Conservation (phyloP, 176 grass and related monocot species). For the Phyllostachys edulis region DNA sequence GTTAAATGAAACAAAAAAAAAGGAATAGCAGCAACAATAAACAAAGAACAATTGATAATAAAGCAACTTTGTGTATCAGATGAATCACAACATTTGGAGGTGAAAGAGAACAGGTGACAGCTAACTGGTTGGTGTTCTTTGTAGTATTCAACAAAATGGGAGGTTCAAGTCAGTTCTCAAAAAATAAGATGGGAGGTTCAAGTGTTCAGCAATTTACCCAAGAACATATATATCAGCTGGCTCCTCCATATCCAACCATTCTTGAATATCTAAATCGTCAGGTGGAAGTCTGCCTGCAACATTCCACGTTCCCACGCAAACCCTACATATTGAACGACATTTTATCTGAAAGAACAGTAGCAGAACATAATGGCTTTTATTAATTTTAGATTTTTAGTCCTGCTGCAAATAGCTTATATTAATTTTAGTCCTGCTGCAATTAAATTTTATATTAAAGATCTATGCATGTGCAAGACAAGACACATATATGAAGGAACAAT, state of each 20-base stretch:
- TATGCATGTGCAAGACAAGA: neutral
- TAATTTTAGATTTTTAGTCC: neutral
- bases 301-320: conserved; percentile 92
- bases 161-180: neutral
- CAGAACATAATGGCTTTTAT: neutral
- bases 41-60: conserved; percentile 9
- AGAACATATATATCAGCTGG: conserved; percentile 95
- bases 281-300: conserved; percentile 72
- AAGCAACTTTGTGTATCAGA: neutral
- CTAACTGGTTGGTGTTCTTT: neutral
- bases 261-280: conserved; percentile 64
- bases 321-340: conserved; percentile 45
- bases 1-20: conserved; percentile 18
- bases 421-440: neutral
- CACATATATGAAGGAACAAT: conserved; percentile 13
- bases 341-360: neutral
- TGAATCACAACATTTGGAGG: neutral
- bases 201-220: conserved; percentile 51
- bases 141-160: conserved; percentile 17
- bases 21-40: neutral
- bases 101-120: neutral
- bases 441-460: neutral
- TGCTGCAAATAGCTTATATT: neutral
- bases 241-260: conserved; percentile 89
- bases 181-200: conserved; percentile 3